Evolutionary conservation across 108 stramenopile genomes (phyloP), one percentile per base, ranked within the genome.

Genomic region (Conticribra weissflogii): DNA sequence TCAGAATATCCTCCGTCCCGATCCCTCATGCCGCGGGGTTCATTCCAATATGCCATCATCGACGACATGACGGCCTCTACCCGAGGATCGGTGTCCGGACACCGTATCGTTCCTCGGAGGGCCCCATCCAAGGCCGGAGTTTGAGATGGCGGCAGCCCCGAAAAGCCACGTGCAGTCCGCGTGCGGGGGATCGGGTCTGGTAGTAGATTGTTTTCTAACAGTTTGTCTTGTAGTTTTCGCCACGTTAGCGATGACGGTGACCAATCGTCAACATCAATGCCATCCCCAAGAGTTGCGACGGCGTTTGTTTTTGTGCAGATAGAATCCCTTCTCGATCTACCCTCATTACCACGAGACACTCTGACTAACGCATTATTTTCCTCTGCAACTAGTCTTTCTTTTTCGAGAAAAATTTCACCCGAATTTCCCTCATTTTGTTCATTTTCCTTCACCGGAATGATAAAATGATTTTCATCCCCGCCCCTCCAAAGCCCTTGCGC

Each of bases 31-130:
- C 86, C 86, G 21, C 78, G 86, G 23, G 83, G 85, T 31, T 90
- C 87, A 54, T 93, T 89, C 91, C 91, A 93, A 55, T 85, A 93
- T 12, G 71, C 88, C 25, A 90, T 47, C 75, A 68, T 76, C 8
- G 75, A 76, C 7, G 67, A 68, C 21, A 76, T 19, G 1, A 71
- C 50, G 9, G 41, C 36, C 45, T 71, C 36, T 16, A 71, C 36
- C 44, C 41, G 33, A 70, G 69, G 63, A 84, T 59, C 34, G 3
- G 55, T 68, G 28, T 58, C 49, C 30, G 53, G 29, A 68, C 75
- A 76, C 3, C 48, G 59, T 19, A 76, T 76, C 34, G 60, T 41
- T 23, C 88, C 88, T 29, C 81, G 69, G 34, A 55, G 55, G n/a
- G 88, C 88, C 3, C 84, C 85, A 31, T 72, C 51, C 46, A 88